These are phyloP conservation scores for Chalaropsis ovoidea DNA, from an alignment of 2,329 filamentous ascomycete species.

Conservation along the genomic window DNA sequence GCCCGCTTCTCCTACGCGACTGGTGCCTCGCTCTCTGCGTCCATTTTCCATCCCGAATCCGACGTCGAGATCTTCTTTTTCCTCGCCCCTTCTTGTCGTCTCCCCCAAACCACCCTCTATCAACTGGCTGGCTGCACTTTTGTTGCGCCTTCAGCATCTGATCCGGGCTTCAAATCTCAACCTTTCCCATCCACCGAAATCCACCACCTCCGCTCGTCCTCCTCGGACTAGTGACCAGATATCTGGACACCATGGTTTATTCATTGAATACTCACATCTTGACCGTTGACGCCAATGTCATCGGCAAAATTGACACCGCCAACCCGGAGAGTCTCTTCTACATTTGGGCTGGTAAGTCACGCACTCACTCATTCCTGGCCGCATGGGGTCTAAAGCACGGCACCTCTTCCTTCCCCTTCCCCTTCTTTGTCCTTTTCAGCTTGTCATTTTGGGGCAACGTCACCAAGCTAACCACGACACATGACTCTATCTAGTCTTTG, in stretches of 20 bases:
- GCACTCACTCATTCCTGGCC: neutral
- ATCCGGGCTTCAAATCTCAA: slow-evolving; percentile 9
- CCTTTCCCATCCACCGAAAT: slow-evolving; percentile 26
- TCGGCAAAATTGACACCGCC: slow-evolving; percentile 88
- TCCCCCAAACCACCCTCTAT: slow-evolving; percentile 23
- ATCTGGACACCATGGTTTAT: slow-evolving; percentile 59
- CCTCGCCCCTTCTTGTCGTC: neutral
- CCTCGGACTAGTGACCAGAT: slow-evolving; percentile 35
- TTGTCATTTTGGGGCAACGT: neutral
- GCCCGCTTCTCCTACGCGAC: slow-evolving; percentile 16
- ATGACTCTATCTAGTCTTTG: slow-evolving; percentile 61
- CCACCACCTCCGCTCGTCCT: slow-evolving; percentile 25
- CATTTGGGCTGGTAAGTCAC: slow-evolving; percentile 83
- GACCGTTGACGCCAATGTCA: slow-evolving; percentile 80
- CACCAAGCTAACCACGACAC: slow-evolving; percentile 4
- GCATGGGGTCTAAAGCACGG: neutral
- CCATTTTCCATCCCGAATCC: slow-evolving; percentile 6
- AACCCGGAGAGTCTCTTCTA: slow-evolving; percentile 89
- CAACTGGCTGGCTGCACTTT: slow-evolving; percentile 11
- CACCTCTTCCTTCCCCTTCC: neutral
- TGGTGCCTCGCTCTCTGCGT: slow-evolving; percentile 24
- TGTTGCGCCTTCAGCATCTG: neutral
- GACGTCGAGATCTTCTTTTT: slow-evolving; percentile 19
- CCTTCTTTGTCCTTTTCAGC: neutral
- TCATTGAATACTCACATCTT: slow-evolving; percentile 75